These are phyloP conservation scores for Mycocentrospora acerina DNA, from an alignment of 2,329 filamentous ascomycete genomes.

Conservation along the genomic window DNA sequence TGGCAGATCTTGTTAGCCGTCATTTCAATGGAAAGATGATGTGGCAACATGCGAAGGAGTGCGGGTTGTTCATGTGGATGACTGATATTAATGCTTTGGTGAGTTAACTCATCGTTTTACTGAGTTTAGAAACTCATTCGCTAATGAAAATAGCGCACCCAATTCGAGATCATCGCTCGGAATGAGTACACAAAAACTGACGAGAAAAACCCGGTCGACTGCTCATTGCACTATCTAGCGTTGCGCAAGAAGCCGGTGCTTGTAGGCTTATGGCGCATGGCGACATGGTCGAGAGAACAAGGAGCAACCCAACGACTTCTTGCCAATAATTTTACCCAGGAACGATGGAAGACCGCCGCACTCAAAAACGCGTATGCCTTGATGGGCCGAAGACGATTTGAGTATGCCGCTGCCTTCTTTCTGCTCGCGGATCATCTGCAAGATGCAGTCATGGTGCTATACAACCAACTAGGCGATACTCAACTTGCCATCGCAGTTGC, in stretches of 20 bases:
- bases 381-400: slow-evolving; percentile 86
- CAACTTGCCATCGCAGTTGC: slow-evolving; percentile 88
- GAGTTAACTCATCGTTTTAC: slow-evolving; percentile 35
- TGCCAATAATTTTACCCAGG: slow-evolving; percentile 85
- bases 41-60: slow-evolving; percentile 84
- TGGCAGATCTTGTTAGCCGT: slow-evolving; percentile 77
- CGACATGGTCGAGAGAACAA: slow-evolving; percentile 85
- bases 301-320: slow-evolving; percentile 74
- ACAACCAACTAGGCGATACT: slow-evolving; percentile 83
- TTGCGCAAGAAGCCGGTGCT: slow-evolving; percentile 88
- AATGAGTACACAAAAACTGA: slow-evolving; percentile 92
- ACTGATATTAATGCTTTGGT: slow-evolving; percentile 75
- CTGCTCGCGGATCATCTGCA: slow-evolving; percentile 80
- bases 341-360: slow-evolving; percentile 84
- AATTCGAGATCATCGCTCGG: slow-evolving; percentile 87
- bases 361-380: slow-evolving; percentile 96
- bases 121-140: neutral
- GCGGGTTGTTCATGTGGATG: slow-evolving; percentile 95
- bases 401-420: slow-evolving; percentile 96
- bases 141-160: slow-evolving; percentile 57
- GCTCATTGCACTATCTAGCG: slow-evolving; percentile 87
- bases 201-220: slow-evolving; percentile 85
- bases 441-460: slow-evolving; percentile 82
- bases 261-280: slow-evolving; percentile 92
- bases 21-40: slow-evolving; percentile 78